Base-by-base conservation (phyloP, 371 early-diverging fungal species). In the Dichotomocladium elegans region DNA sequence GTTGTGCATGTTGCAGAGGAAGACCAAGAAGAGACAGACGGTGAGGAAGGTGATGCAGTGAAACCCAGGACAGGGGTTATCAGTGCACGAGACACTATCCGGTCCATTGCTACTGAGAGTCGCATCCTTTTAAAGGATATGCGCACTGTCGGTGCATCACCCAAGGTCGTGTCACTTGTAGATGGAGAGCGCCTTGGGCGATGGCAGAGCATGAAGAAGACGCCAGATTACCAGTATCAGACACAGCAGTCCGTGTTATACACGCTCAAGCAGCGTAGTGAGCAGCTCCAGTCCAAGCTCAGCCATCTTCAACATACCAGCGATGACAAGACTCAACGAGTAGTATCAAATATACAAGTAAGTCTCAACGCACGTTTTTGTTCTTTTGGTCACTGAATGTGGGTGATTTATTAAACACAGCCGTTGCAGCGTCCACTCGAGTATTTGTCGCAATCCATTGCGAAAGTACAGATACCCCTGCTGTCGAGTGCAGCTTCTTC, bases 171-270 rank as follows among this genome's bases (percentile, higher is more conserved):
- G 47, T 53, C 67, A 34, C 48, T 72, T 4, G 52, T 48, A 10
- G 22, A 56, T 2, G 51, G 55, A 4, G 41, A 51, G 12, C 46
- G 51, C 43, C 58, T 57, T 10, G 69, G 69, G 19, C 60, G 66
- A 55, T 90, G 90, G 90, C 74, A 74, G 53, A 80, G 86, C 17
- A 64, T 72, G 17, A 68, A 76, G 56, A 69, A 61, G 12, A 63
- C 70, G 25, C 87, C 90, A 5, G 79, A 81, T 51, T 88, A 81
- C 63, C 83, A 83, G 44, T 84, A 84, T 67, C 84, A 86, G 54
- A 70, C 76, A 55, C 89, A 88, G 53, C 88, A 88, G 64, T 79
- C 89, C 12, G 80, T 84, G 14, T 44, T 86, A 41, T 62, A 78
- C 52, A 86, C 84, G 30, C 70, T 86, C 22, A 80, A 81, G 37